Percentiles rank a stretch among this genome's conserved stretches.
Evolutionary conservation across 768 basidiomycete species (phyloP).

Genomic region (Chalciporus sphaerocephalus): DNA sequence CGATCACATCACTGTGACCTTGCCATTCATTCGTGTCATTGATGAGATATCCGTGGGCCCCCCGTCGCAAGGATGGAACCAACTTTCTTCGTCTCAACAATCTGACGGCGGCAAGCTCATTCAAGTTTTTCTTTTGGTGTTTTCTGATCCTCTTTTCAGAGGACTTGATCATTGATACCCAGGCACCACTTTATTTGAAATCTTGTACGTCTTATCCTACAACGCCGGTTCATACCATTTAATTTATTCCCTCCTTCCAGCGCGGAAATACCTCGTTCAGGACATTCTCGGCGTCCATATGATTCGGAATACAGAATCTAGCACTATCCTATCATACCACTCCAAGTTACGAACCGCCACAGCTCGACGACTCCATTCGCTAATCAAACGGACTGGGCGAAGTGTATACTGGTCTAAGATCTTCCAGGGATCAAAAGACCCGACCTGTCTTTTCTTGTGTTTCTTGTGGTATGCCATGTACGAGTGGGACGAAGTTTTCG

Average conservation of each 20-base stretch:
- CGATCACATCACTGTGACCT: conserved; percentile 56
- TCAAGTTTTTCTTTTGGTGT: background rate
- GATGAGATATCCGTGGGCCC: background rate
- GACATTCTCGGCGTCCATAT: conserved; percentile 55
- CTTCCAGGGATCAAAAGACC: conserved; percentile 35
- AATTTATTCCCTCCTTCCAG: conserved; percentile 12
- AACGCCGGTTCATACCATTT: background rate
- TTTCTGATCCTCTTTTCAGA: conserved; percentile 10
- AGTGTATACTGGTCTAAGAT: conserved; percentile 34
- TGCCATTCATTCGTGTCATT: conserved; percentile 48
- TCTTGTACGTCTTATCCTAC: conserved; percentile 25
- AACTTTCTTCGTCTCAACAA: background rate
- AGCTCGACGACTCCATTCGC: conserved; percentile 25
- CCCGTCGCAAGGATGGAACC: background rate
- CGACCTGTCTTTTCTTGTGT: conserved; percentile 51
- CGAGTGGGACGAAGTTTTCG: conserved; percentile 59
- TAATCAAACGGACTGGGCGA: conserved; percentile 27
- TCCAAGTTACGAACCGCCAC: conserved; percentile 18
- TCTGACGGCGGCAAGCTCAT: conserved; percentile 7
- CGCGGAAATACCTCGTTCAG: conserved; percentile 24
- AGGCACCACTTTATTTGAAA: conserved; percentile 39
- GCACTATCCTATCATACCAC: conserved; percentile 30
- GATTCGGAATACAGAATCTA: conserved; percentile 31
- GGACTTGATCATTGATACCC: conserved; percentile 45
- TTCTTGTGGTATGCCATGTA: conserved; percentile 59